These are phyloP conservation scores for Prototheca wickerhamii DNA, from an alignment of 163 green algal genomes.

Conservation along the genomic window DNA sequence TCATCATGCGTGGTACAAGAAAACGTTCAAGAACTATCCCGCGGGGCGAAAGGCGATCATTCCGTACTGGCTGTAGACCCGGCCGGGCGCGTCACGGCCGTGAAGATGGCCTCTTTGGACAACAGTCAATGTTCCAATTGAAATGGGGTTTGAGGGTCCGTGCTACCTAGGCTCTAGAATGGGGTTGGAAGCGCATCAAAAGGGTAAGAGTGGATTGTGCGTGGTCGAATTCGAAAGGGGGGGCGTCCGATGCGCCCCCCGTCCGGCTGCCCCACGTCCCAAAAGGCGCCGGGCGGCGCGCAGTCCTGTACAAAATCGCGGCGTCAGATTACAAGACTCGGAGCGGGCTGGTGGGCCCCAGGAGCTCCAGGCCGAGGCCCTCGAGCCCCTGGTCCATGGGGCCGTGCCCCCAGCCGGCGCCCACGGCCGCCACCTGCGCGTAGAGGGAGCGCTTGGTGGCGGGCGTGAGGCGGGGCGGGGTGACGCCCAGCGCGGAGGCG, in stretches of 20 bases:
- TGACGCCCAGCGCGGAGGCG: background rate
- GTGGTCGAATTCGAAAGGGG: too few relatives aligned
- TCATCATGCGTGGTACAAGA: slow-evolving; percentile 66
- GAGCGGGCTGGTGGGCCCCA: background rate
- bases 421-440: too few relatives aligned
- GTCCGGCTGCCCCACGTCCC: too few relatives aligned
- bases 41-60: slow-evolving; percentile 47
- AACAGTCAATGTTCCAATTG: background rate
- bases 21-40: slow-evolving; percentile 63
- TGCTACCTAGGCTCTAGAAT: background rate
- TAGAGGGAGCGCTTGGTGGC: background rate
- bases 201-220: too few relatives aligned
- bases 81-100: too few relatives aligned
- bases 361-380: background rate
- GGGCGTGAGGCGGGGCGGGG: background rate
- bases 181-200: too few relatives aligned
- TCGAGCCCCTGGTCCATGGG: background rate
- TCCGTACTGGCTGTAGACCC: slow-evolving; percentile 38
- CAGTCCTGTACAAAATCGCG: background rate
- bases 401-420: background rate
- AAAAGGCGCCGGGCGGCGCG: too few relatives aligned
- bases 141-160: background rate
- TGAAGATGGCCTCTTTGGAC: background rate
- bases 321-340: background rate
- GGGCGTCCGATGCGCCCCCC: too few relatives aligned